Percentiles rank a stretch among this genome's conserved stretches.
Evolutionary conservation across 768 basidiomycete species (phyloP).

Genomic region (Tephrocybe sp.): DNA sequence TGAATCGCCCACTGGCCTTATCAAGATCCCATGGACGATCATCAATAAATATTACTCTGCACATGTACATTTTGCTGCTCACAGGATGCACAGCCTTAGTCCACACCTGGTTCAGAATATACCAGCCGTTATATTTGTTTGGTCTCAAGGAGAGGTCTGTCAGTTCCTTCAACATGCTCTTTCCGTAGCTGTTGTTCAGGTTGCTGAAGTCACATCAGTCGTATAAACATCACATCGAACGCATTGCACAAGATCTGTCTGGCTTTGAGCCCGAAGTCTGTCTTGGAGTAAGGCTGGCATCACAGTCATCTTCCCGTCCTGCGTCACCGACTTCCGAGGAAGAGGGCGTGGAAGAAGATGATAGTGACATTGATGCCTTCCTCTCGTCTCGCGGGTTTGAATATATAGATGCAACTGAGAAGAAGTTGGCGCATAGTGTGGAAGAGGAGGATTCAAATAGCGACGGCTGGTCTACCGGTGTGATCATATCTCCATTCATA

Average conservation of each 20-base stretch:
- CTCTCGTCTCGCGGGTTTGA: slow-evolving; percentile 75
- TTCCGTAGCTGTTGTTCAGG: slow-evolving; percentile 10
- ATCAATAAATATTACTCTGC: slow-evolving; percentile 83
- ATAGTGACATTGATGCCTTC: slow-evolving; percentile 62
- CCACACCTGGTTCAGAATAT: slow-evolving; percentile 42
- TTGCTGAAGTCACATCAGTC: slow-evolving; percentile 38
- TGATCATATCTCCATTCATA: slow-evolving; percentile 18
- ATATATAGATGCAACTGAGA: slow-evolving; percentile 60
- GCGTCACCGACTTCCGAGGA: slow-evolving; percentile 9
- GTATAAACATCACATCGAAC: slow-evolving; percentile 55
- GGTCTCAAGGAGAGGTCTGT: slow-evolving; percentile 66
- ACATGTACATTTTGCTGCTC: slow-evolving; percentile 64
- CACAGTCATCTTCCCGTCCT: slow-evolving; percentile 3
- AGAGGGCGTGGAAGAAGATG: slow-evolving; percentile 38
- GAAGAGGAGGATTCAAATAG: slow-evolving; percentile 13
- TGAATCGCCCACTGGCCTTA: slow-evolving; percentile 19
- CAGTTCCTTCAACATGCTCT: slow-evolving; percentile 9
- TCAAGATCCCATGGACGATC: slow-evolving; percentile 69
- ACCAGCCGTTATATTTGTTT: slow-evolving; percentile 77
- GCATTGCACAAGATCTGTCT: slow-evolving; percentile 46
- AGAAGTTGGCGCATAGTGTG: background rate
- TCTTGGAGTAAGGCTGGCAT: slow-evolving; percentile 60
- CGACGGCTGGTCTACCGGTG: slow-evolving; percentile 23
- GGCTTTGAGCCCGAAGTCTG: slow-evolving; percentile 68
- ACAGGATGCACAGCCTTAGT: slow-evolving; percentile 43